Percentiles rank a stretch among this genome's conserved stretches.
Evolutionary conservation across 345 rosid species (phyloP).

Genomic region (Turnera subulata): DNA sequence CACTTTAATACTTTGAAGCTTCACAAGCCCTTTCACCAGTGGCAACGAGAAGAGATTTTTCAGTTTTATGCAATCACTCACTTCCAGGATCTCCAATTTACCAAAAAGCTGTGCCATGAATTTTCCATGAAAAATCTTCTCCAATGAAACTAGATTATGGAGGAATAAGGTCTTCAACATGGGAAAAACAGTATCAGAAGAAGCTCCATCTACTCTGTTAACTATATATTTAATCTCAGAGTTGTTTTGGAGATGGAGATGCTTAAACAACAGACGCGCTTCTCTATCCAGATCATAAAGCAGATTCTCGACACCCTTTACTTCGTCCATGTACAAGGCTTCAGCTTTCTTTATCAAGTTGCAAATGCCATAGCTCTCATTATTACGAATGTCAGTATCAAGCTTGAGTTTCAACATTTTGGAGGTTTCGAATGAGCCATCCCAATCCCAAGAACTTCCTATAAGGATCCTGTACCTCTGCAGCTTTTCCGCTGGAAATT

Average conservation of each 20-base stretch:
- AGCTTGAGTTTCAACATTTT: constrained; percentile 15
- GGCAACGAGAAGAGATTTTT: constrained; percentile 17
- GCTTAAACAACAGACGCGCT: constrained; percentile 1
- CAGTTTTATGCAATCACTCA: constrained; percentile 10
- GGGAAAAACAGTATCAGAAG: neutral
- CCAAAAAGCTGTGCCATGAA: constrained; percentile 4
- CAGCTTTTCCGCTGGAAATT: constrained; percentile 2
- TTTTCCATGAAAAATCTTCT: constrained; percentile 9
- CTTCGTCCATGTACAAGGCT: neutral
- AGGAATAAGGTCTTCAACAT: constrained; percentile 9
- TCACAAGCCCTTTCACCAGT: constrained; percentile 7
- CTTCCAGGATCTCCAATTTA: constrained; percentile 8
- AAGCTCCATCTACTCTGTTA: neutral
- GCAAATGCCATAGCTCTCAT: neutral
- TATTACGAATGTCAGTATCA: neutral
- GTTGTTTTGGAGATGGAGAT: constrained; percentile 7
- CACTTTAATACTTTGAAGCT: constrained; percentile 11
- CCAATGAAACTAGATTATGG: constrained; percentile 8
- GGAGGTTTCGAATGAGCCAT: neutral
- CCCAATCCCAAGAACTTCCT: constrained; percentile 14
- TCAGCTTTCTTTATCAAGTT: neutral
- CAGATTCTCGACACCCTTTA: neutral
- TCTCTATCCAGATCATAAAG: neutral
- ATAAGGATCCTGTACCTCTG: constrained; percentile 11
- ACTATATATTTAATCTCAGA: constrained; percentile 6